Percentiles rank a stretch among this genome's conserved stretches.
Conservation (phyloP, 2,329 filamentous ascomycete species). For the Arthrobotrys megalospora region DNA sequence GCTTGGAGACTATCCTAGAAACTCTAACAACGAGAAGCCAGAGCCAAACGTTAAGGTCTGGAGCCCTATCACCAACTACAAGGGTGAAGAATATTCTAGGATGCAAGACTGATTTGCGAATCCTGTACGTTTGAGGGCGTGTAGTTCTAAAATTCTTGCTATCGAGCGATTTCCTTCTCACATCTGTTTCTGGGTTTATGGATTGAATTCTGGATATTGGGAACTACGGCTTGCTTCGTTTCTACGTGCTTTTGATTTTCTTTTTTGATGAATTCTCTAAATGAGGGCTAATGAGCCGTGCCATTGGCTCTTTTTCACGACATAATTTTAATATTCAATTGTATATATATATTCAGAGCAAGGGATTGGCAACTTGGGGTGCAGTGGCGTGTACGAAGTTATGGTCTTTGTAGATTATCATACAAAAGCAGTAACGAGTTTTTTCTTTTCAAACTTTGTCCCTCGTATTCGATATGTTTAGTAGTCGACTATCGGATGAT, state of each 20-base stretch:
- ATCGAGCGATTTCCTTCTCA: constrained; percentile 17
- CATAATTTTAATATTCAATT: constrained; percentile 55
- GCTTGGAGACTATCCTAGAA: constrained; percentile 46
- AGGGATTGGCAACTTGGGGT: not conserved
- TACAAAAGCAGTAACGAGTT: constrained; percentile 33
- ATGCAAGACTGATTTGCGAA: constrained; percentile 35
- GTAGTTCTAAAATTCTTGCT: constrained; percentile 42
- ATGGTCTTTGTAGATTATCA: constrained; percentile 37
- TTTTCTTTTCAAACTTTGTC: constrained; percentile 10
- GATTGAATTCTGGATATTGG: constrained; percentile 39
- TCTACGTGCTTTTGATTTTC: constrained; percentile 10
- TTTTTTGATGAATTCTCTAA: constrained; percentile 16
- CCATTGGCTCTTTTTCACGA: constrained; percentile 31
- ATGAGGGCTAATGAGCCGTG: constrained; percentile 22
- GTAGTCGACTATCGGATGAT: not conserved
- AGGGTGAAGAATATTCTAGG: constrained; percentile 51
- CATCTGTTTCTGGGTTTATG: constrained; percentile 24
- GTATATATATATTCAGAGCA: constrained; percentile 53
- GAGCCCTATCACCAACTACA: constrained; percentile 60
- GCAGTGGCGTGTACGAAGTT: constrained; percentile 31
- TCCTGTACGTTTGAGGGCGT: constrained; percentile 19
- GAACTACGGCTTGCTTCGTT: constrained; percentile 24
- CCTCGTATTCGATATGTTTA: constrained; percentile 4
- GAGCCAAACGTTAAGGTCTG: constrained; percentile 57
- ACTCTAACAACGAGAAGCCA: constrained; percentile 52